A percentile compares a stretch with the other conserved stretches of the same genome.
Evolutionary conservation across 2,329 filamentous ascomycete species (phyloP).

Genomic region (Xylariaceae sp.): DNA sequence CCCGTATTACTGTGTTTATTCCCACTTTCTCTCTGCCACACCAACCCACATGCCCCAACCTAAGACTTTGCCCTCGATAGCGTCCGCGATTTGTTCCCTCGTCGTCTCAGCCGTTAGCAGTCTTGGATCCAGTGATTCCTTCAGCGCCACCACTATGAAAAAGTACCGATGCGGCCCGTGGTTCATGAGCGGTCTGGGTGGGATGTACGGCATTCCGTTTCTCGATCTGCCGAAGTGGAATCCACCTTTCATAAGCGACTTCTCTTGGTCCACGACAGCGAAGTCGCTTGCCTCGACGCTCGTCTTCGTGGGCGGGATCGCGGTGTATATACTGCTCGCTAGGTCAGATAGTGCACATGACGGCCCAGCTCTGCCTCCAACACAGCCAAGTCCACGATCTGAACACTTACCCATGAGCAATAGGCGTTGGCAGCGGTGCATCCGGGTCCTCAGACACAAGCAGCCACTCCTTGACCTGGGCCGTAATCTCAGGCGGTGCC

Average conservation of each 20-base stretch:
- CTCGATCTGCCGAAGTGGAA: conserved; percentile 54
- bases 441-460: conserved; percentile 55
- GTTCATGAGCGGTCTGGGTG: conserved; percentile 54
- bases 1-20: neutral
- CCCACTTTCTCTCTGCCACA: conserved; percentile 33
- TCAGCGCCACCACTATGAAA: conserved; percentile 56
- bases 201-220: conserved; percentile 49
- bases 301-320: conserved; percentile 46
- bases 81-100: conserved; percentile 49
- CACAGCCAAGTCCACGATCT: neutral
- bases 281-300: conserved; percentile 47
- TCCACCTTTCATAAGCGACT: conserved; percentile 47
- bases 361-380: neutral
- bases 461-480: conserved; percentile 50
- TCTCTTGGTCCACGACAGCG: conserved; percentile 36
- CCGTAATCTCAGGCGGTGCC: conserved; percentile 35
- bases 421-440: conserved; percentile 50
- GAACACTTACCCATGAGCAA: conserved; percentile 51
- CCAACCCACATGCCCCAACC: conserved; percentile 51
- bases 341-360: neutral
- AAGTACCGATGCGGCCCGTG: conserved; percentile 60
- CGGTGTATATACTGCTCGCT: conserved; percentile 44
- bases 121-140: conserved; percentile 47
- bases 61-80: conserved; percentile 54
- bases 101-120: conserved; percentile 47